Conservation (phyloP, 257 asterid species). For the Solanum commersonii region DNA sequence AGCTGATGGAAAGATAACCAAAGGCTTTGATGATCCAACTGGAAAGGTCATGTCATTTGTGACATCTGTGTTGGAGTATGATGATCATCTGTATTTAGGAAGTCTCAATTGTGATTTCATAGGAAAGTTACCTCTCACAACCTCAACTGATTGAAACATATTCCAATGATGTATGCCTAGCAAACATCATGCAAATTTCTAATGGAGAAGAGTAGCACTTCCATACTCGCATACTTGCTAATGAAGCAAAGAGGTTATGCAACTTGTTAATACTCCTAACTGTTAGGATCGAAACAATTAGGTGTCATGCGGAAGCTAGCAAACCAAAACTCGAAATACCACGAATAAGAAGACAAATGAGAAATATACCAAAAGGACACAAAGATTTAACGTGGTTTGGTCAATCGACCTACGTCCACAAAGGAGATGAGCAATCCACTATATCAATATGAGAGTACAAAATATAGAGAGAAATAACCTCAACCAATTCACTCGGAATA, state of each 20-base stretch:
- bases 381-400: too few relatives aligned
- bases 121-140: slow-evolving; percentile 38
- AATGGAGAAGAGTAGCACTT: background rate
- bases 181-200: too few relatives aligned
- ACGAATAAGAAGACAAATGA: too few relatives aligned
- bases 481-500: too few relatives aligned
- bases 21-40: slow-evolving; percentile 52
- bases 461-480: too few relatives aligned
- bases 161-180: background rate
- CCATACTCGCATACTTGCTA: background rate
- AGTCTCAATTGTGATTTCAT: slow-evolving; percentile 44
- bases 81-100: slow-evolving; percentile 55
- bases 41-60: slow-evolving; percentile 50
- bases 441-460: too few relatives aligned
- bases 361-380: too few relatives aligned
- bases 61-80: slow-evolving; percentile 62
- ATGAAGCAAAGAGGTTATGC: background rate
- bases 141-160: background rate
- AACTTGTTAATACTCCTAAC: background rate
- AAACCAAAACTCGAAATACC: too few relatives aligned
- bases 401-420: too few relatives aligned
- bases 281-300: too few relatives aligned
- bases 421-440: too few relatives aligned
- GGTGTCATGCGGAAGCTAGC: too few relatives aligned
- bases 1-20: slow-evolving; percentile 35